A percentile compares a stretch with the other conserved stretches of the same genome.
These are phyloP conservation scores for Colletotrichum camelliae DNA, from an alignment of 2,329 filamentous ascomycete genomes.

Conservation along the genomic window DNA sequence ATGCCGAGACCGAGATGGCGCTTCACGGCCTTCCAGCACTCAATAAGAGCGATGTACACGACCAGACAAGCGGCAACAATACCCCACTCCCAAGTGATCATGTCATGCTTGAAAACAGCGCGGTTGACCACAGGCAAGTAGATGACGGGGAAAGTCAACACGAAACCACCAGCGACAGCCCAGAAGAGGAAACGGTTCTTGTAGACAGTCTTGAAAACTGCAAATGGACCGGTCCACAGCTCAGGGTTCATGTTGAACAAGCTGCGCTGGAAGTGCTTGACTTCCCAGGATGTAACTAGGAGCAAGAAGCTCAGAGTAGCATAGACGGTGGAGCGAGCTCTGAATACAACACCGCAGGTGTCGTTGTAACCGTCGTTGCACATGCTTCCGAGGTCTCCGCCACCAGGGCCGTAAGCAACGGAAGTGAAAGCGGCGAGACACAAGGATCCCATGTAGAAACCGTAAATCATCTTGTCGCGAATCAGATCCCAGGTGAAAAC, in stretches of 20 bases:
- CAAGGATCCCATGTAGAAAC: slow-evolving; percentile 66
- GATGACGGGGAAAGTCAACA: slow-evolving; percentile 65
- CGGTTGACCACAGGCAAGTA: slow-evolving; percentile 73
- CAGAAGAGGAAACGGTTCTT: slow-evolving; percentile 72
- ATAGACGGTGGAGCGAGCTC: slow-evolving; percentile 72
- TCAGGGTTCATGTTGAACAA: slow-evolving; percentile 71
- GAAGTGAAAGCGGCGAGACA: slow-evolving; percentile 66
- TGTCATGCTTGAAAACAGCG: slow-evolving; percentile 71
- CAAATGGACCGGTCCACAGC: slow-evolving; percentile 51
- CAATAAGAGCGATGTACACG: slow-evolving; percentile 67
- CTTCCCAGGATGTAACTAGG: slow-evolving; percentile 75
- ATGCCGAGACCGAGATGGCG: slow-evolving; percentile 46
- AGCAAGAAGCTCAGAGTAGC: slow-evolving; percentile 72
- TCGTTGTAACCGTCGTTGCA: slow-evolving; percentile 62
- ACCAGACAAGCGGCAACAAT: slow-evolving; percentile 65
- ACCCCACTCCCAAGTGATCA: slow-evolving; percentile 76
- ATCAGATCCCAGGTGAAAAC: slow-evolving; percentile 71
- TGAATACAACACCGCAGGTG: slow-evolving; percentile 63
- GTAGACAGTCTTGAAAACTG: slow-evolving; percentile 67
- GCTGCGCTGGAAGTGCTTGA: slow-evolving; percentile 72
- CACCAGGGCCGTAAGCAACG: slow-evolving; percentile 60
- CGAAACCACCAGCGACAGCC: slow-evolving; percentile 65
- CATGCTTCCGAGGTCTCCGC: slow-evolving; percentile 52
- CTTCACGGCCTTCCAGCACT: slow-evolving; percentile 75
- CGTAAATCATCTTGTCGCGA: slow-evolving; percentile 71